Conservation (phyloP, 2,329 filamentous ascomycete species). For the Ophiosphaerella herpotricha region DNA sequence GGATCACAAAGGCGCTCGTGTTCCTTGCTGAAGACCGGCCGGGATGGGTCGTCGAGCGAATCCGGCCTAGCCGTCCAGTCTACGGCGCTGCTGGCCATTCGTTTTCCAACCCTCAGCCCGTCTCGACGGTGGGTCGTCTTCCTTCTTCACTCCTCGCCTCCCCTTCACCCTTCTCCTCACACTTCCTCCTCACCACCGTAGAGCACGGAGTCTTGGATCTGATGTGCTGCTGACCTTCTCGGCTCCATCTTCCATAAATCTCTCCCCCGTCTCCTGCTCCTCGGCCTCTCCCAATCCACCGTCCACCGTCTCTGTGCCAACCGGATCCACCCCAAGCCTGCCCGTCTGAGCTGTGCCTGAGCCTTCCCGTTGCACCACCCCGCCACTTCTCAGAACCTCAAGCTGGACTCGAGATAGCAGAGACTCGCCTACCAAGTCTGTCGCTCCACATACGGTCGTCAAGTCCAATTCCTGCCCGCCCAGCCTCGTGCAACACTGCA, state of each 20-base stretch:
- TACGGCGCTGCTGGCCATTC: conserved; percentile 36
- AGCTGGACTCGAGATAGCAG: conserved; percentile 38
- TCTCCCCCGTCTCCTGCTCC: conserved; percentile 39
- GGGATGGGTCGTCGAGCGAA: conserved; percentile 6
- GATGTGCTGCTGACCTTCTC: conserved; percentile 45
- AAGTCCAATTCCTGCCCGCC: conserved; percentile 26
- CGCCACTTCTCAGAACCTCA: conserved; percentile 25
- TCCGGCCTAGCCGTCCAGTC: conserved; percentile 23
- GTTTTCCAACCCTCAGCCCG: conserved; percentile 42
- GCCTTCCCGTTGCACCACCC: conserved; percentile 23
- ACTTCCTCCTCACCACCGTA: conserved; percentile 40
- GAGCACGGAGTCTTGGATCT: conserved; percentile 47
- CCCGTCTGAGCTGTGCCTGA: conserved; percentile 33
- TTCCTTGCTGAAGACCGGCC: conserved; percentile 40
- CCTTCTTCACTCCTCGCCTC: conserved; percentile 26
- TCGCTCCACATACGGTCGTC: conserved; percentile 48
- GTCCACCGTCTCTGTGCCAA: conserved; percentile 42
- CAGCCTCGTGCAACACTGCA: conserved; percentile 32
- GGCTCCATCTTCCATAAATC: conserved; percentile 43
- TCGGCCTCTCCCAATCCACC: conserved; percentile 38
- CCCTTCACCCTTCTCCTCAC: conserved; percentile 31
- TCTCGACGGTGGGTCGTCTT: conserved; percentile 34
- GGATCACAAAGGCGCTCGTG: conserved; percentile 27
- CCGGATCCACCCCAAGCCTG: conserved; percentile 36
- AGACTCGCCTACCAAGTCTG: conserved; percentile 38